Conservation (phyloP, 164 flowering plant species). For the Warburgia ugandensis region DNA sequence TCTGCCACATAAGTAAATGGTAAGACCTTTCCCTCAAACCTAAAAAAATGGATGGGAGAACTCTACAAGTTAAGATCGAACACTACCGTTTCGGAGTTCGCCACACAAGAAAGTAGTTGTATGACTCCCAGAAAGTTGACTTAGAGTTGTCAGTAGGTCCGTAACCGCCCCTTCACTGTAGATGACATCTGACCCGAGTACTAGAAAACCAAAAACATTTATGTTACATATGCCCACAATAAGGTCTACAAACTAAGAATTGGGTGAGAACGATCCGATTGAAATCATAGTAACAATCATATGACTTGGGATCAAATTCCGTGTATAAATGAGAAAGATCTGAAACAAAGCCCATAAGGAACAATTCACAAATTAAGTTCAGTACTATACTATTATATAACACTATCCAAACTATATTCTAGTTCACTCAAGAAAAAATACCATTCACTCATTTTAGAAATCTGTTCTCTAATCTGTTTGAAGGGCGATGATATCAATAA, state of each 20-base stretch:
- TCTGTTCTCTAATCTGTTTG: too few relatives aligned
- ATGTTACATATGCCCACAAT: neutral
- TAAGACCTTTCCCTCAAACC: neutral
- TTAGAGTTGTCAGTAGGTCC: slow-evolving; percentile 58
- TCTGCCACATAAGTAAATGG: slow-evolving; percentile 33
- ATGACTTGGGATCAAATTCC: too few relatives aligned
- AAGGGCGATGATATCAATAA: too few relatives aligned
- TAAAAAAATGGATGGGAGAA: neutral
- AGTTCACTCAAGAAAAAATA: too few relatives aligned
- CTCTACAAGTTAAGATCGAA: neutral
- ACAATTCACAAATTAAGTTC: too few relatives aligned
- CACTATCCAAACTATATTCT: too few relatives aligned
- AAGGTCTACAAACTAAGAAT: neutral
- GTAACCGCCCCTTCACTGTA: slow-evolving; percentile 77
- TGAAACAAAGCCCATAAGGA: too few relatives aligned
- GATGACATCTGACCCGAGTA: slow-evolving; percentile 81
- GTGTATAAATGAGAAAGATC: too few relatives aligned
- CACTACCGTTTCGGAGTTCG: slow-evolving; percentile 77
- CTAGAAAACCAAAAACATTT: slow-evolving; percentile 22
- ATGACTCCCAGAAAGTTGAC: slow-evolving; percentile 48
- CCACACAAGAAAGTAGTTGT: slow-evolving; percentile 78
- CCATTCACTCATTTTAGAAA: too few relatives aligned
- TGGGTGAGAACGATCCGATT: neutral
- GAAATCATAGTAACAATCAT: neutral
- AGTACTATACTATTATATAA: too few relatives aligned